Conservation (phyloP, 164 flowering plant species). For the Aristolochia californica region DNA sequence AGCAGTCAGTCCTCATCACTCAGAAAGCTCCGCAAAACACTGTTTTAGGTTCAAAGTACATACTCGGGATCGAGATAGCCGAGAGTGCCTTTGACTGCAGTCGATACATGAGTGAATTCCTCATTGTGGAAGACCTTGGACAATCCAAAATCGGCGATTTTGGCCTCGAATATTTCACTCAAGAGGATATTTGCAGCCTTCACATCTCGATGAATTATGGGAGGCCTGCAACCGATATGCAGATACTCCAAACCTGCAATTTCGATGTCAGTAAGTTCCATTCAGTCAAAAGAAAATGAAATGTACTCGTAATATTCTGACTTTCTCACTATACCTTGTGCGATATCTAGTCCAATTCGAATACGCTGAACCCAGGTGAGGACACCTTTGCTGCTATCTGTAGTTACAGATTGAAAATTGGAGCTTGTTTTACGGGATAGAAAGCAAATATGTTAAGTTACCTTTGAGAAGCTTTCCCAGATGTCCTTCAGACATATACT, state of each 20-base stretch:
- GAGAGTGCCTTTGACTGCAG: slow-evolving; percentile 26
- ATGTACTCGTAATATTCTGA: neutral
- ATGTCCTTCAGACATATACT: slow-evolving; percentile 40
- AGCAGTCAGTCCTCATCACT: neutral
- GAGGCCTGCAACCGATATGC: slow-evolving; percentile 1
- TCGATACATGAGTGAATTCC: slow-evolving; percentile 3
- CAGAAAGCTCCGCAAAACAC: too few species aligned
- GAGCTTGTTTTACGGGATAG: too few species aligned
- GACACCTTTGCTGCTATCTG: slow-evolving; percentile 7
- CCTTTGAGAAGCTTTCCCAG: slow-evolving; percentile 27
- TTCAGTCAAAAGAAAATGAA: too few species aligned
- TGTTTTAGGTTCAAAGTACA: slow-evolving; percentile 16
- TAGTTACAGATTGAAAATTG: neutral
- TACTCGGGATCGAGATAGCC: slow-evolving; percentile 64
- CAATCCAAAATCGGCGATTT: slow-evolving; percentile 4
- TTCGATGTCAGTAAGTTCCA: too few species aligned
- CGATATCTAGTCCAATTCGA: slow-evolving; percentile 1
- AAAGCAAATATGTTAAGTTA: neutral
- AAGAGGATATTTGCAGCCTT: slow-evolving; percentile 4
- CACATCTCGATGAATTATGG: slow-evolving; percentile 7
- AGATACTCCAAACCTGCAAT: slow-evolving; percentile 7
- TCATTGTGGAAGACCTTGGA: slow-evolving; percentile 1
- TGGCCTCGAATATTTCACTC: slow-evolving; percentile 5
- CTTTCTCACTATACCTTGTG: slow-evolving; percentile 3
- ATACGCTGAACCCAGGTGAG: slow-evolving; percentile 21